Conservation (phyloP, 2,329 filamentous ascomycete genomes). For the Aspergillus sp. region DNA sequence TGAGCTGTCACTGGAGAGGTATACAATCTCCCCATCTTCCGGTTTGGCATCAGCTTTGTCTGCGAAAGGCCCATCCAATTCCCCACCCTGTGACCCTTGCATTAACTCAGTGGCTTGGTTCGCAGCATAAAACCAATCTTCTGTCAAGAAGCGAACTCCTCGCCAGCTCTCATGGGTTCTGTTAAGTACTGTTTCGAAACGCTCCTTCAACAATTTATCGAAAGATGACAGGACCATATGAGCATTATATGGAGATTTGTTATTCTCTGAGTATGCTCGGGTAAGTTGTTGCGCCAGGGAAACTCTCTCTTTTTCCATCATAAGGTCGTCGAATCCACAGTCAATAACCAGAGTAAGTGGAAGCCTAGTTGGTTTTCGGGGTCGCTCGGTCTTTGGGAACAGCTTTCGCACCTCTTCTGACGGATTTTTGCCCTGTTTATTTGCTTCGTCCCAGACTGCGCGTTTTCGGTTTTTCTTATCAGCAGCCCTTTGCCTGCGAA, state of each 20-base stretch:
- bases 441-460: conserved; percentile 36
- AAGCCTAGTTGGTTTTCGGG: conserved; percentile 54
- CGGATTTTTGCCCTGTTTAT: conserved; percentile 26
- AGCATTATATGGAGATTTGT: conserved; percentile 63
- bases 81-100: conserved; percentile 56
- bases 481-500: conserved; percentile 57
- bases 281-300: conserved; percentile 83
- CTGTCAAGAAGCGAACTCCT: conserved; percentile 69
- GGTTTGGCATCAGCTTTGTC: conserved; percentile 35
- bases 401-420: conserved; percentile 27
- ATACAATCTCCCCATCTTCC: conserved; percentile 67
- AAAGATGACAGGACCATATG: conserved; percentile 79
- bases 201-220: conserved; percentile 68
- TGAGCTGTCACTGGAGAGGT: conserved; percentile 88
- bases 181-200: conserved; percentile 74
- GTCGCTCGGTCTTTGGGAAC: conserved; percentile 25
- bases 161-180: conserved; percentile 78
- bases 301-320: conserved; percentile 81
- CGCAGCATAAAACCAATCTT: conserved; percentile 71
- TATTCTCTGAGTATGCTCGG: conserved; percentile 85
- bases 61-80: conserved; percentile 60
- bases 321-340: conserved; percentile 87
- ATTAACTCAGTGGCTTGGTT: conserved; percentile 67
- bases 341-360: conserved; percentile 83
- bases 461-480: conserved; percentile 55